These are phyloP conservation scores for Entophlyctis helioformis DNA, from an alignment of 192 early-diverging fungal species.

Conservation along the genomic window DNA sequence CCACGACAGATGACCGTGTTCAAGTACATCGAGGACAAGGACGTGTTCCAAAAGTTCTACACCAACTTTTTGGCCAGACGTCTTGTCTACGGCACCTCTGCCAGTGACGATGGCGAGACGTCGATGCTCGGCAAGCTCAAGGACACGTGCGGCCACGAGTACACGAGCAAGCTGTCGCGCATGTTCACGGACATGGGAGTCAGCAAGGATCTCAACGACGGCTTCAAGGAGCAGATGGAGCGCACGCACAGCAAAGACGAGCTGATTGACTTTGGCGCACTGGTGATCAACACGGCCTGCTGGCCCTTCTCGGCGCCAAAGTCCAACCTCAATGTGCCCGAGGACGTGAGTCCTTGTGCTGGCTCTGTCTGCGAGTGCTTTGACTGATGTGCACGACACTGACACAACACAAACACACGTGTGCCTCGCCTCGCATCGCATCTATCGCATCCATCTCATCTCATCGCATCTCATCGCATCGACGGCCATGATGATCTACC, in stretches of 20 bases:
- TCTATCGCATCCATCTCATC: not conserved
- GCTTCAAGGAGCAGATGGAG: conserved; percentile 53
- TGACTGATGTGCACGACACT: too few relatives aligned
- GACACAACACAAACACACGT: too few relatives aligned
- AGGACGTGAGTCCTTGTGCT: conserved; percentile 44
- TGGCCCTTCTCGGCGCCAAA: conserved; percentile 82
- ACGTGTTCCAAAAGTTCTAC: conserved; percentile 98
- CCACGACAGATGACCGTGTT: conserved; percentile 74
- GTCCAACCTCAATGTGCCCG: conserved; percentile 74
- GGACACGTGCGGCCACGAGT: conserved; percentile 89
- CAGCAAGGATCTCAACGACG: conserved; percentile 79
- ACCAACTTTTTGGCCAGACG: conserved; percentile 86
- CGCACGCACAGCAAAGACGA: conserved; percentile 30
- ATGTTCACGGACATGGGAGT: conserved; percentile 94
- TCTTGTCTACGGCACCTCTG: conserved; percentile 77
- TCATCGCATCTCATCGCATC: not conserved
- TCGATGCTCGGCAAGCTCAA: conserved; percentile 86
- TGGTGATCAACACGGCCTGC: conserved; percentile 73
- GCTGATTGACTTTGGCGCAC: conserved; percentile 64
- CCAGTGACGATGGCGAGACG: conserved; percentile 83
- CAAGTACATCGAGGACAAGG: conserved; percentile 93
- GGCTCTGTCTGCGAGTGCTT: too few relatives aligned
- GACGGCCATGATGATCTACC: not conserved
- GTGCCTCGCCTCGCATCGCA: too few relatives aligned
- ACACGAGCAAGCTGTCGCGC: conserved; percentile 83